Evolutionary conservation across 495 filamentous ascomycete genomes (phyloP), one percentile per base, ranked within the genome.

Genomic region (Penicillium antarcticum): DNA sequence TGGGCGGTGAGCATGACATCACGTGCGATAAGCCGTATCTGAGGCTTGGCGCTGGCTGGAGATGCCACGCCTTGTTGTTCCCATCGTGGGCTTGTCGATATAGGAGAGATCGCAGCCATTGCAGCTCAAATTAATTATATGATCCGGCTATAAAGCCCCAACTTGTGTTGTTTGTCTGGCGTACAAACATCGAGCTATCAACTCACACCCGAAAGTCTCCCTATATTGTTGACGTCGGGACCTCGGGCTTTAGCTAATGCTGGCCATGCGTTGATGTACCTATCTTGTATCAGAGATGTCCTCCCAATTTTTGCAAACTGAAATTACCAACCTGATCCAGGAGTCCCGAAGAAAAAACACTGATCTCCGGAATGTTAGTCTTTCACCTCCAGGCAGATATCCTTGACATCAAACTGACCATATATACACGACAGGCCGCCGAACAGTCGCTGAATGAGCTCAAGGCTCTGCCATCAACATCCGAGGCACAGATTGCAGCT

Each of bases 381-480:
- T 16, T 54, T 31, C 24, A 21, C 12, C 48, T 19, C 41, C 26
- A 14, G 21, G 26, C 2, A 41, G 14, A 35, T 44, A 53, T 57
- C 29, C 38, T 44, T 33, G 26, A 38, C 17, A 39, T 21, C 31
- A 42, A 48, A 50, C 63, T 72, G 23, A 70, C 55, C 36, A 47
- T 29, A 14, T 40, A 41, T 46, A 45, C 55, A 4, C 26, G 26
- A 21, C 64, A 94, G 91, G 92, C 94, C 29, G 91, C 94, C 13
- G 94, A 98, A 63, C 92, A 95, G 68, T 92, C 94, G 4, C 72
- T 97, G 7, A 89, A 87, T 55, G 94, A 97, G 57, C 79, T 98
- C 50, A 97, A 91, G 69, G 78, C 77, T 47, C 71, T 97, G 4
- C 85, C 87, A 39, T 74, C 81, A 31, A 85, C 86, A 19, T 88